Evolutionary conservation across 257 asterid species (phyloP).

Genomic region (Scutellaria galericulata): DNA sequence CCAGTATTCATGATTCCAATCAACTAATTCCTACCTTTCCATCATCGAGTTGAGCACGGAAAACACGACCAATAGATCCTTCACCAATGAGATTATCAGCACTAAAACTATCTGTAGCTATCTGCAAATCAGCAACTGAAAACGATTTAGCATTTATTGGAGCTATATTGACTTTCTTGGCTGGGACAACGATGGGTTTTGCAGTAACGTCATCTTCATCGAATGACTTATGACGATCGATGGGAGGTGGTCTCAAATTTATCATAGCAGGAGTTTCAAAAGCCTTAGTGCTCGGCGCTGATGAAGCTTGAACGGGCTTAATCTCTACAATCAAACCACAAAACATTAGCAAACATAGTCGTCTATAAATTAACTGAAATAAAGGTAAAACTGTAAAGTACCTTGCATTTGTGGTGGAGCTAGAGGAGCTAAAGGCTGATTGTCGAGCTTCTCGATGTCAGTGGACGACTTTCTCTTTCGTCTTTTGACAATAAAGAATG

Average conservation of each 20-base stretch:
- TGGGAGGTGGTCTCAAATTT: slow-evolving; percentile 82
- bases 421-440: slow-evolving; percentile 77
- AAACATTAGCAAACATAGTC: neutral
- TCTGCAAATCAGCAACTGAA: slow-evolving; percentile 89
- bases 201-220: slow-evolving; percentile 69
- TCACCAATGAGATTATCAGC: slow-evolving; percentile 83
- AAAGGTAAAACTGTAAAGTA: slow-evolving; percentile 28
- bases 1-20: neutral
- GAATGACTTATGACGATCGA: slow-evolving; percentile 77
- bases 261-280: slow-evolving; percentile 66
- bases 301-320: slow-evolving; percentile 60
- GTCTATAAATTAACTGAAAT: neutral
- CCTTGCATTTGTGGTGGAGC: slow-evolving; percentile 71
- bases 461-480: slow-evolving; percentile 60
- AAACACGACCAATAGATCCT: slow-evolving; percentile 89
- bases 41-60: slow-evolving; percentile 76
- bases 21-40: slow-evolving; percentile 60
- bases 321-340: slow-evolving; percentile 50
- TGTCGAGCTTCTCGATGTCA: slow-evolving; percentile 68
- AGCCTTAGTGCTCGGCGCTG: slow-evolving; percentile 49
- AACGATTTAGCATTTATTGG: slow-evolving; percentile 66
- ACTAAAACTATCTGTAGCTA: slow-evolving; percentile 89
- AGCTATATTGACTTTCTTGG: slow-evolving; percentile 63
- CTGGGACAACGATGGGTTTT: slow-evolving; percentile 64
- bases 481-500: slow-evolving; percentile 72